Conservation (phyloP, 257 asterid species). For the Plectranthus barbatus region DNA sequence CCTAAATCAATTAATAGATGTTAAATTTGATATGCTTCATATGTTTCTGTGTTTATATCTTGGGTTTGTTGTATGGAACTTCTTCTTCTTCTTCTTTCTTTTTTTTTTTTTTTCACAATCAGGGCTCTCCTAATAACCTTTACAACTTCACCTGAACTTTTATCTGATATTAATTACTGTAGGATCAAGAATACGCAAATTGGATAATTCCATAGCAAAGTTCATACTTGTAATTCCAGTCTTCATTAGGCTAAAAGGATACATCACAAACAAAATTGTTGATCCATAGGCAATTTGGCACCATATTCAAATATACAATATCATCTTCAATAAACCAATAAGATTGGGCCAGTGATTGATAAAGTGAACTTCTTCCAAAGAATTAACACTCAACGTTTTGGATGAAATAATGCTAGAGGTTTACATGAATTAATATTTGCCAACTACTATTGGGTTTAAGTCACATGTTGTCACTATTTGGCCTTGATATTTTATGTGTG, state of each 20-base stretch:
- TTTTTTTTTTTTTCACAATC: no score
- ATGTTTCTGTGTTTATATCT: conserved; percentile 20
- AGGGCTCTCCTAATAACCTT: no score
- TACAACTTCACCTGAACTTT: no score
- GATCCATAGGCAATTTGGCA: neutral
- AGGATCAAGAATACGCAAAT: no score
- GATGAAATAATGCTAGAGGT: neutral
- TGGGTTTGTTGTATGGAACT: no score
- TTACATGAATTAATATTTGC: neutral
- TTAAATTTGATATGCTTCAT: neutral
- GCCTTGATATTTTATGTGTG: neutral
- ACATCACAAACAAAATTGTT: no score
- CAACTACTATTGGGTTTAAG: neutral
- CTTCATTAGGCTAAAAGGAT: no score
- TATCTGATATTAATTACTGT: no score
- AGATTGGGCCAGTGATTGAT: neutral
- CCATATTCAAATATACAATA: neutral
- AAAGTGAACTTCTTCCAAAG: neutral
- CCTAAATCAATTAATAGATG: neutral
- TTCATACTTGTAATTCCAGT: no score
- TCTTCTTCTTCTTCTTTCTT: no score
- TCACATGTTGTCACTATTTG: neutral
- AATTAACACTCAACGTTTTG: neutral
- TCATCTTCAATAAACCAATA: neutral
- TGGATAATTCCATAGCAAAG: no score